phyloP scores from a whole-genome alignment of 495 filamentous ascomycete species.

The Penicillium arizonense region DNA sequence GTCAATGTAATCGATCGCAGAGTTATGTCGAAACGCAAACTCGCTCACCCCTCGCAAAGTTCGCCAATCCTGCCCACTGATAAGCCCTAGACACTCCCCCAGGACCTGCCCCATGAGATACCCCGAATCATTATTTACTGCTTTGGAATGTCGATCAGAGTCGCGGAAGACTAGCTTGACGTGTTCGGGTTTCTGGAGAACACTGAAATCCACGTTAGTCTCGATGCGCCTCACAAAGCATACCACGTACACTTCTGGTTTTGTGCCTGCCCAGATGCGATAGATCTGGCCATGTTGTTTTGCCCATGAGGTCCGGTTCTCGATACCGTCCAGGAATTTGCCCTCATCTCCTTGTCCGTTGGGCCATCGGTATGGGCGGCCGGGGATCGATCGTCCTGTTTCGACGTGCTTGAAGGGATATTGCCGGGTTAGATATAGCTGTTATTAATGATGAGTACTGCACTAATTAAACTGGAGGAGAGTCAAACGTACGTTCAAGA shows the following conservation, averaged over 20 bases:
- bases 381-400: too few species aligned
- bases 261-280: conserved; percentile 1
- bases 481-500: too few species aligned
- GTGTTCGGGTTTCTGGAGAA: background rate
- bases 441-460: too few species aligned
- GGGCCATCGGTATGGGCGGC: background rate
- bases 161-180: background rate
- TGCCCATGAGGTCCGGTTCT: conserved; percentile 53
- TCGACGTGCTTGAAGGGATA: too few species aligned
- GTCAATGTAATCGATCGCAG: too few species aligned
- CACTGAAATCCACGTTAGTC: background rate
- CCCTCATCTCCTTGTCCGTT: background rate
- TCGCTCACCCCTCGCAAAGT: too few species aligned
- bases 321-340: conserved; percentile 46
- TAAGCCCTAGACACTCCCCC: background rate
- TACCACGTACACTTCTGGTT: background rate
- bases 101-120: background rate
- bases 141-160: background rate
- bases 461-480: too few species aligned
- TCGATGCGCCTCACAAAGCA: background rate
- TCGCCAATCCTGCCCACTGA: conserved; percentile 1
- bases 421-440: too few species aligned
- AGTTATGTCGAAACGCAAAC: background rate
- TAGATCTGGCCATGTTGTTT: conserved; percentile 6
- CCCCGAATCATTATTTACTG: background rate